Conservation (phyloP, 2,329 filamentous ascomycete genomes). For the Torrubiellomyces zombiae region DNA sequence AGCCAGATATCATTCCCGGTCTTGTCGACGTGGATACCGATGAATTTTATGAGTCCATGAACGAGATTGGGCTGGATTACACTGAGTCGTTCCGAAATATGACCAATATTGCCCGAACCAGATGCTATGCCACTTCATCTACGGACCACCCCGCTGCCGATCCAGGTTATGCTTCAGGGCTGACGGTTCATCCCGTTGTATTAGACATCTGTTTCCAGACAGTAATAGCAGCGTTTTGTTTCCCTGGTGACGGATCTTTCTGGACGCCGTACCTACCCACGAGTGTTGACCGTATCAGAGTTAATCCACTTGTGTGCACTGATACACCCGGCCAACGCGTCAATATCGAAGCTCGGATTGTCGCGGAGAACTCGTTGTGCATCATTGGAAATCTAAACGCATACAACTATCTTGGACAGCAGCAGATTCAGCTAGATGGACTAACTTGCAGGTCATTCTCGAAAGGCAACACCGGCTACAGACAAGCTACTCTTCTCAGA, state of each 20-base stretch:
- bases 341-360: too few relatives aligned
- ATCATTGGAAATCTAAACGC: too few relatives aligned
- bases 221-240: constrained; percentile 14
- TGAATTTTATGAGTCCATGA: constrained; percentile 1
- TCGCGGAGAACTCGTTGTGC: too few relatives aligned
- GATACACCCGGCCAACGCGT: too few relatives aligned
- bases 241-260: constrained; percentile 16
- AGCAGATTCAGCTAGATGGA: too few relatives aligned
- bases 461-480: too few relatives aligned
- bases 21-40: neutral
- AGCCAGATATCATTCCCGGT: neutral
- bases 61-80: neutral
- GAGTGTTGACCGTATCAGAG: constrained; percentile 7
- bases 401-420: too few relatives aligned
- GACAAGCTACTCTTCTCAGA: too few relatives aligned
- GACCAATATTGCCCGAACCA: neutral
- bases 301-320: constrained; percentile 3
- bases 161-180: neutral
- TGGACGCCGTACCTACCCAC: constrained; percentile 15
- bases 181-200: constrained; percentile 16
- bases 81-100: neutral
- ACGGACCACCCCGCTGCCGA: neutral
- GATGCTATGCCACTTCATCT: neutral
- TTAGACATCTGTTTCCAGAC: constrained; percentile 20
- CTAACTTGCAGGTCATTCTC: too few relatives aligned